Conservation (phyloP, 2,329 filamentous ascomycete genomes). For the Apiospora hydei region DNA sequence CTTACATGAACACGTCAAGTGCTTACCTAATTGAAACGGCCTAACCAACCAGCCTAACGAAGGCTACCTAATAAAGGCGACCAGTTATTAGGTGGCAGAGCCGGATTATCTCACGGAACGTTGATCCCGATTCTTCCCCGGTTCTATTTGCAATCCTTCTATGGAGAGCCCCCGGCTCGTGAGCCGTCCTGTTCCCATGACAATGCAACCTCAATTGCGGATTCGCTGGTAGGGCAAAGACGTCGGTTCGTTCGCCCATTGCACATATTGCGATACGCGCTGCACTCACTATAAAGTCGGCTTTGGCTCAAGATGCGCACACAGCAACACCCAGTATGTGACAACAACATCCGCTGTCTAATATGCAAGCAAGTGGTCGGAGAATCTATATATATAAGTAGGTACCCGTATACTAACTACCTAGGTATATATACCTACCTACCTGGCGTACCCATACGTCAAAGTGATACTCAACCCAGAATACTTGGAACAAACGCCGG, state of each 20-base stretch:
- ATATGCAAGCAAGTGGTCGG: too few relatives aligned
- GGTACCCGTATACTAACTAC: too few relatives aligned
- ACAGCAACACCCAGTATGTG: neutral
- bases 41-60: neutral
- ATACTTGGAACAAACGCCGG: neutral
- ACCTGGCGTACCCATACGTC: neutral
- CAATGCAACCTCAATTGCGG: neutral
- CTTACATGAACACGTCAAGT: conserved; percentile 9
- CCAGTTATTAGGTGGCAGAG: neutral
- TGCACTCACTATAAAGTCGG: neutral
- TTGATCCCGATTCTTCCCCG: neutral
- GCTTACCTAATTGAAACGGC: conserved; percentile 5
- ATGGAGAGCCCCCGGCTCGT: neutral
- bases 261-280: neutral
- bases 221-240: neutral
- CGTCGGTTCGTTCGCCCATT: neutral
- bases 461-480: neutral
- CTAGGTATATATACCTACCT: too few relatives aligned
- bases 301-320: neutral
- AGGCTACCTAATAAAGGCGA: too few relatives aligned
- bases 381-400: too few relatives aligned
- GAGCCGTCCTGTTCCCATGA: neutral
- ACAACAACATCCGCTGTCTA: neutral
- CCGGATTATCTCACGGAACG: conserved; percentile 16
- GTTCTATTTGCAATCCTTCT: neutral